Percentiles rank a stretch among this genome's conserved stretches.
These are phyloP conservation scores for Apophysomyces ossiformis DNA, from an alignment of 371 early-diverging fungal species.

Conservation along the genomic window DNA sequence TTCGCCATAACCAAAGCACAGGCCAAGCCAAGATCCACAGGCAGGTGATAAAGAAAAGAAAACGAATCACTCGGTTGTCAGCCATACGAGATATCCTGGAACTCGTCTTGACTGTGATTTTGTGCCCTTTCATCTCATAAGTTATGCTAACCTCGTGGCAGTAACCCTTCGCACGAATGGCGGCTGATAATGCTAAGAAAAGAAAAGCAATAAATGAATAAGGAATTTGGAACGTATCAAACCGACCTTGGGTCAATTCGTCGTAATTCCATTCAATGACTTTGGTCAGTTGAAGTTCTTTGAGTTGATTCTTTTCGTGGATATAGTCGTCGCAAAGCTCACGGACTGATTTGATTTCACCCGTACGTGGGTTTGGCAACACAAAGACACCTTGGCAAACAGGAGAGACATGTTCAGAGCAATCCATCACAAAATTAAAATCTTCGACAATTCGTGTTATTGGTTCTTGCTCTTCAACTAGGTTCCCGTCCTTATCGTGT, in stretches of 20 bases:
- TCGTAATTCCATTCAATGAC: conserved; percentile 47
- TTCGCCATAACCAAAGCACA: conserved; percentile 29
- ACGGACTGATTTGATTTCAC: conserved; percentile 33
- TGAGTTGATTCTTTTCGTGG: conserved; percentile 33
- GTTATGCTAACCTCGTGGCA: conserved; percentile 40
- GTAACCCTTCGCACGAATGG: conserved; percentile 43
- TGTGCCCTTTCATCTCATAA: conserved; percentile 37
- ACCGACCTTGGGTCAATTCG: conserved; percentile 36
- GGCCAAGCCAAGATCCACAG: conserved; percentile 48
- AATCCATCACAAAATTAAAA: conserved; percentile 42
- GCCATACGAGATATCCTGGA: conserved; percentile 28
- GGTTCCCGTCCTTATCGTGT: conserved; percentile 46
- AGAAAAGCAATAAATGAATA: not conserved
- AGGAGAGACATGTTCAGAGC: conserved; percentile 30
- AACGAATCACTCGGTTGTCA: conserved; percentile 32
- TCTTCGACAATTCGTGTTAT: conserved; percentile 35
- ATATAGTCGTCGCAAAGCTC: conserved; percentile 49
- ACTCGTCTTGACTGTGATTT: conserved; percentile 38
- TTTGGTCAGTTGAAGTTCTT: conserved; percentile 48
- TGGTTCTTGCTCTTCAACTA: conserved; percentile 25
- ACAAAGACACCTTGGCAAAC: conserved; percentile 35
- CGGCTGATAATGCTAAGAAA: conserved; percentile 36
- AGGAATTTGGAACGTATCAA: not conserved
- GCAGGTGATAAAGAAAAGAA: conserved; percentile 40
- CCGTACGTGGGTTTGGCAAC: conserved; percentile 36